Conservation (phyloP, 352 stramenopile species). For the Pythium oligandrum region DNA sequence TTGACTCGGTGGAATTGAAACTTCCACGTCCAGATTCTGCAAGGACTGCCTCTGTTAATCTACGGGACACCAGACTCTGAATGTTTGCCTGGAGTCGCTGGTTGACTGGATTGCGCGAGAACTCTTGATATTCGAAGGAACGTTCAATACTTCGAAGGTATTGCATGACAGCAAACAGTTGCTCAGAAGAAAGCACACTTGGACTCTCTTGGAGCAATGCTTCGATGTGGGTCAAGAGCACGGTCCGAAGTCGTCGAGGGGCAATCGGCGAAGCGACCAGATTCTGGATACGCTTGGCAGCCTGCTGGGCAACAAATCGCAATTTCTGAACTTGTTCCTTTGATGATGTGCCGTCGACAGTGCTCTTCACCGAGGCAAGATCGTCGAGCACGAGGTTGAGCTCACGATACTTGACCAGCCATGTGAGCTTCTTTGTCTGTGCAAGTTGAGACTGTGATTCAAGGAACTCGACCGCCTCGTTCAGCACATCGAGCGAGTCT, state of each 20-base stretch:
- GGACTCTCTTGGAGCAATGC: slow-evolving; percentile 41
- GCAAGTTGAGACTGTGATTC: slow-evolving; percentile 38
- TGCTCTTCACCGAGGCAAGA: slow-evolving; percentile 33
- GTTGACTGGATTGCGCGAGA: slow-evolving; percentile 36
- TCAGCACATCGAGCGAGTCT: slow-evolving; percentile 36
- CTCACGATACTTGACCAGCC: slow-evolving; percentile 68
- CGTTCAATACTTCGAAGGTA: slow-evolving; percentile 63
- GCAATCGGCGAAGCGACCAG: slow-evolving; percentile 40
- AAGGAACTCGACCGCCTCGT: slow-evolving; percentile 71
- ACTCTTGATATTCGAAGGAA: slow-evolving; percentile 52
- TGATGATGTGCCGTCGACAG: slow-evolving; percentile 11
- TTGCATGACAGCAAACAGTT: slow-evolving; percentile 58
- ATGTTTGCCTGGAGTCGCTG: slow-evolving; percentile 46
- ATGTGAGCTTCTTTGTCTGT: slow-evolving; percentile 43
- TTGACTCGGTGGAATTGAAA: slow-evolving; percentile 3
- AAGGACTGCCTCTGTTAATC: slow-evolving; percentile 58
- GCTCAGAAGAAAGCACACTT: slow-evolving; percentile 41
- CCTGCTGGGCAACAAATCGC: slow-evolving; percentile 58
- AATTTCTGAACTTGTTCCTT: slow-evolving; percentile 23
- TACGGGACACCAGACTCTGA: slow-evolving; percentile 45
- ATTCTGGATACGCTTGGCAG: slow-evolving; percentile 48
- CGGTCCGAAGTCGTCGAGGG: slow-evolving; percentile 35
- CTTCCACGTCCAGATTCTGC: slow-evolving; percentile 18
- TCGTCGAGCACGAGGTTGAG: slow-evolving; percentile 65
- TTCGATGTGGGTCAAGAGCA: slow-evolving; percentile 45